Percentiles rank a stretch among this genome's conserved stretches.
Evolutionary conservation across 495 filamentous ascomycete genomes (phyloP).

Genomic region (Penicillium lagena): DNA sequence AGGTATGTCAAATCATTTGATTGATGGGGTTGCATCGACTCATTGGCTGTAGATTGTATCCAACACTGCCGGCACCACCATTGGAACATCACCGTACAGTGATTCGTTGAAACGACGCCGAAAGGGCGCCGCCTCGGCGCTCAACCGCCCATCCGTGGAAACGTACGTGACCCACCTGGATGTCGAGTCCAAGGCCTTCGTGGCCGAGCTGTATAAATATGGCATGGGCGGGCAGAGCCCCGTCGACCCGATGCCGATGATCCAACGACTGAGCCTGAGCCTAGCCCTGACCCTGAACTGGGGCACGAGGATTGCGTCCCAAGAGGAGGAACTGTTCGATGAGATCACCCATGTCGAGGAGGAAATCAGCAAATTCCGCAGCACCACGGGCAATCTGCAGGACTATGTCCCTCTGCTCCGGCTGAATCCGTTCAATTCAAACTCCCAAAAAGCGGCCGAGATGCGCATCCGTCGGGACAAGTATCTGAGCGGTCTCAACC

Average conservation of each 20-base stretch:
- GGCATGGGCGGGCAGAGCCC: slow-evolving; percentile 45
- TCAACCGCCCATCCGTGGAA: slow-evolving; percentile 55
- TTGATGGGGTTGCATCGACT: background rate
- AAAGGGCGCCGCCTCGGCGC: slow-evolving; percentile 57
- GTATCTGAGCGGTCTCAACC: slow-evolving; percentile 49
- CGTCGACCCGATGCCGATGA: slow-evolving; percentile 55
- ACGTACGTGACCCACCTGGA: slow-evolving; percentile 57
- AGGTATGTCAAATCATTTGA: slow-evolving; percentile 23
- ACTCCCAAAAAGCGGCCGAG: slow-evolving; percentile 44
- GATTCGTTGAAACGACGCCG: slow-evolving; percentile 56
- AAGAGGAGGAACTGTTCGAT: slow-evolving; percentile 51
- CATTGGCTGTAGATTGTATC: slow-evolving; percentile 44
- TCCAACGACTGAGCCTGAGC: slow-evolving; percentile 51
- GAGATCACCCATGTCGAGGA: slow-evolving; percentile 61
- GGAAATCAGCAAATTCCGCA: slow-evolving; percentile 51
- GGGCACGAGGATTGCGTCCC: slow-evolving; percentile 51
- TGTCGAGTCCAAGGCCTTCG: slow-evolving; percentile 51
- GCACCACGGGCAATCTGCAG: slow-evolving; percentile 56
- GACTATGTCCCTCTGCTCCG: slow-evolving; percentile 59
- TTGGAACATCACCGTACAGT: slow-evolving; percentile 58
- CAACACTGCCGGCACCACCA: slow-evolving; percentile 58
- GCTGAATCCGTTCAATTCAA: slow-evolving; percentile 48
- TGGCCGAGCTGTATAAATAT: slow-evolving; percentile 51
- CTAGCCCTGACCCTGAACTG: slow-evolving; percentile 57
- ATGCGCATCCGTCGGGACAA: slow-evolving; percentile 54